Conservation (phyloP, 2,329 filamentous ascomycete genomes). For the Fusarium tupiense region DNA sequence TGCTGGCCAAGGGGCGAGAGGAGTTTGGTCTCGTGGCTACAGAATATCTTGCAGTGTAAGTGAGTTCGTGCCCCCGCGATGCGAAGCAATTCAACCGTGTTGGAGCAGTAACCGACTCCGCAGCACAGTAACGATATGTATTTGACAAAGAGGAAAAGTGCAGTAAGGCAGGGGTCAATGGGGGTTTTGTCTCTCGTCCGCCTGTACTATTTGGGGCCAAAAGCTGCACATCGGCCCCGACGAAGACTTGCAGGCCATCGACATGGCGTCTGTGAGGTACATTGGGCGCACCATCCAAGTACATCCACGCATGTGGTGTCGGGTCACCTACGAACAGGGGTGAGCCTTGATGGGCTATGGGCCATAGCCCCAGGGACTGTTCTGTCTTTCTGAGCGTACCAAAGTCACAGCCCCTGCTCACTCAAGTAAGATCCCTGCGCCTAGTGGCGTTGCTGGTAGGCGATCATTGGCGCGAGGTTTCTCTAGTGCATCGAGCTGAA, state of each 20-base stretch:
- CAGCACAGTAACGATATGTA: background rate
- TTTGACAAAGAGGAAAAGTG: background rate
- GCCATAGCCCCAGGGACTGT: background rate
- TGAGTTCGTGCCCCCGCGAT: constrained; percentile 1
- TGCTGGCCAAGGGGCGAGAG: no score
- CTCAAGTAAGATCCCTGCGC: background rate
- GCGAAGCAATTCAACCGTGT: constrained; percentile 20
- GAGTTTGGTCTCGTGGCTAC: no score
- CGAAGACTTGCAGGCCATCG: constrained; percentile 7
- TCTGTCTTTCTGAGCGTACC: background rate
- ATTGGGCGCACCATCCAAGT: constrained; percentile 4
- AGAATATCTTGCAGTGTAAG: background rate
- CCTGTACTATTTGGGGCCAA: constrained; percentile 9
- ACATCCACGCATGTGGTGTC: background rate
- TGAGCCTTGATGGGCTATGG: background rate
- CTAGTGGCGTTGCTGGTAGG: constrained; percentile 14
- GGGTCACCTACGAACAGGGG: constrained; percentile 8
- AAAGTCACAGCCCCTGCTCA: constrained; percentile 18
- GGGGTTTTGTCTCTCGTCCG: constrained; percentile 31
- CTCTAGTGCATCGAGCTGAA: constrained; percentile 39
- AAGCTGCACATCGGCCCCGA: background rate
- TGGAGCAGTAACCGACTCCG: background rate
- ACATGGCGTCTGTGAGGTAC: background rate
- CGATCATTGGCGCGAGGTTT: constrained; percentile 23
- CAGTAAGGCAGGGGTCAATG: constrained; percentile 12